These are phyloP conservation scores for Rubia peregrina DNA, from an alignment of 305 asterid species.

Conservation along the genomic window DNA sequence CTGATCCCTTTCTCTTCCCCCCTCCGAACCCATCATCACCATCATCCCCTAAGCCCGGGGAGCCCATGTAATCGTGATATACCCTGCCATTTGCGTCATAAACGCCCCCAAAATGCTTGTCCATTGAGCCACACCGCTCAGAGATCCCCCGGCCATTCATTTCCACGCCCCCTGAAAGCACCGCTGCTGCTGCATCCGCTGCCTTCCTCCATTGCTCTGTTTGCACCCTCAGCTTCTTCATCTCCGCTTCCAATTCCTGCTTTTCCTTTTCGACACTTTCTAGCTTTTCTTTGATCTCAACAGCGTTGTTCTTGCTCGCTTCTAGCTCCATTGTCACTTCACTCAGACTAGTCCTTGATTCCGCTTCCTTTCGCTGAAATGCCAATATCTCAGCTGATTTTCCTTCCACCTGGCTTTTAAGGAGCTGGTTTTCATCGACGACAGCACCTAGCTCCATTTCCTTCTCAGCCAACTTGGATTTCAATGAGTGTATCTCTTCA, in stretches of 20 bases:
- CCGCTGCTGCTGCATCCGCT: constrained; percentile 90
- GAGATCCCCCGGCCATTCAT: constrained; percentile 56
- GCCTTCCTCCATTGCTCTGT: constrained; percentile 97
- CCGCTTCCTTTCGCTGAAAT: constrained; percentile 33
- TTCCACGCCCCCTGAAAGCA: constrained; percentile 63
- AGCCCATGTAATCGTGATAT: constrained; percentile 45
- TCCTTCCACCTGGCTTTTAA: constrained; percentile 18
- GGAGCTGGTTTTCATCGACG: constrained; percentile 35
- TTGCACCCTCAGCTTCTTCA: constrained; percentile 76
- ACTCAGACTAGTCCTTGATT: constrained; percentile 29
- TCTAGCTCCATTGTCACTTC: constrained; percentile 48
- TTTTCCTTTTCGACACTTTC: constrained; percentile 46
- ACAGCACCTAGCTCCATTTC: constrained; percentile 37
- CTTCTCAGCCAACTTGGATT: constrained; percentile 42
- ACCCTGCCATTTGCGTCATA: constrained; percentile 33
- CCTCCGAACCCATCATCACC: constrained; percentile 45
- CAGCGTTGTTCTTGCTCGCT: constrained; percentile 30
- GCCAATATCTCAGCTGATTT: constrained; percentile 40
- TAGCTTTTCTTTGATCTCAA: constrained; percentile 36
- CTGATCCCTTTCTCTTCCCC: constrained; percentile 69
- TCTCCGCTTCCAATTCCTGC: constrained; percentile 61
- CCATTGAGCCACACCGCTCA: constrained; percentile 92
- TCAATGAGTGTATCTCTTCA: constrained; percentile 34
- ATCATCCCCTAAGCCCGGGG: constrained; percentile 52
- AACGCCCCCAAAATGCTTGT: constrained; percentile 45